Conservation (phyloP, 257 asterid species). For the Penstemon newberryi region DNA sequence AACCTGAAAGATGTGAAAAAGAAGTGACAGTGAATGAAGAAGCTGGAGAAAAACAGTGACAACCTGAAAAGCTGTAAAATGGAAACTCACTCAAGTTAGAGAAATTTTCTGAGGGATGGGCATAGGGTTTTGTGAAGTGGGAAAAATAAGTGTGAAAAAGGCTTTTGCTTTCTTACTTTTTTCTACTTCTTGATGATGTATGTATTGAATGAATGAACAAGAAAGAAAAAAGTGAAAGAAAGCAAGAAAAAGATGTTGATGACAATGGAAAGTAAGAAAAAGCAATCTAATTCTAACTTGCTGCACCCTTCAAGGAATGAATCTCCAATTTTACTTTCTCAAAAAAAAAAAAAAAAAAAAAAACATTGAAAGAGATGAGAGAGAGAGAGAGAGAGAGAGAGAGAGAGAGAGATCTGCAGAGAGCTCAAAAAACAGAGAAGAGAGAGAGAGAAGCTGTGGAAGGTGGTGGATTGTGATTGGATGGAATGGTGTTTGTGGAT, state of each 20-base stretch:
- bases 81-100: constrained; percentile 33
- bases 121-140: constrained; percentile 28
- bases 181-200: constrained; percentile 27
- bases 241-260: constrained; percentile 29
- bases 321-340: constrained; percentile 14
- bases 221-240: constrained; percentile 30
- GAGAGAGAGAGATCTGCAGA: constrained; percentile 37
- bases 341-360: constrained; percentile 9
- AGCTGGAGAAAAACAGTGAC: constrained; percentile 36
- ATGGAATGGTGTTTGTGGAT: constrained; percentile 68
- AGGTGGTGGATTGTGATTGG: constrained; percentile 83
- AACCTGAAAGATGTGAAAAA: constrained; percentile 31
- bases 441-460: constrained; percentile 4
- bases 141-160: constrained; percentile 42
- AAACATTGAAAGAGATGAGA: background rate
- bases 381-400: constrained; percentile 31
- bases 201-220: constrained; percentile 28
- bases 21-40: constrained; percentile 26
- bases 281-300: constrained; percentile 44
- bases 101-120: constrained; percentile 24
- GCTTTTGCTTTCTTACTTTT: constrained; percentile 48
- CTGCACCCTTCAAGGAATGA: background rate
- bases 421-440: constrained; percentile 25
- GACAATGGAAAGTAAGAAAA: constrained; percentile 38
- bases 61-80: constrained; percentile 31